Conservation (phyloP, 441 rosid species). For the Erysimum cheiri region DNA sequence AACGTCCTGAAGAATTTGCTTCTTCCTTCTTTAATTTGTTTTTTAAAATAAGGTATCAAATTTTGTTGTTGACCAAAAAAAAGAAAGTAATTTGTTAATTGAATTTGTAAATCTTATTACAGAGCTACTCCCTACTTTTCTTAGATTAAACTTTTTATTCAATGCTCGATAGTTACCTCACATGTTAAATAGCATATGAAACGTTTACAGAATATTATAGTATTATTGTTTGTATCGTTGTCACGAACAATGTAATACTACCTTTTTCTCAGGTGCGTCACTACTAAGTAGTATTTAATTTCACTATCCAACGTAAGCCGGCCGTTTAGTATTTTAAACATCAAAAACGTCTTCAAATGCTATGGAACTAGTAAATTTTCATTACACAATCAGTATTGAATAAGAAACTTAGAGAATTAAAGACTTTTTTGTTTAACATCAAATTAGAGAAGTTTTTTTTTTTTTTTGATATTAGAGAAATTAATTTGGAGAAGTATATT, state of each 20-base stretch:
- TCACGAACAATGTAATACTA: slow-evolving; percentile 1
- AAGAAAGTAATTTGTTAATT: background rate
- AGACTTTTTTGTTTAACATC: no score
- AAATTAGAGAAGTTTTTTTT: no score
- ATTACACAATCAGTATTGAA: no score
- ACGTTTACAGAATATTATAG: no score
- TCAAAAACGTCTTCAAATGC: background rate
- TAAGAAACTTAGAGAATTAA: no score
- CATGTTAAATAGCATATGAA: slow-evolving; percentile 7
- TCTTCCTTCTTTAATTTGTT: background rate
- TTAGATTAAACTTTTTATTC: slow-evolving; percentile 21
- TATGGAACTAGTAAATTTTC: no score
- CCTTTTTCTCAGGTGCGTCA: background rate
- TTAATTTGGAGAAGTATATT: background rate
- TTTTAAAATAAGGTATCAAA: background rate
- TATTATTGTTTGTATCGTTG: background rate
- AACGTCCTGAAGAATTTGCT: background rate
- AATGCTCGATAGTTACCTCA: slow-evolving; percentile 22
- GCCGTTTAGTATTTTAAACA: background rate
- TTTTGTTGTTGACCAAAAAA: background rate
- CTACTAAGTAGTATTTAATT: no score
- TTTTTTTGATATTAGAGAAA: no score
- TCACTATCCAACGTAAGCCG: no score
- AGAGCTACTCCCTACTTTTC: background rate
- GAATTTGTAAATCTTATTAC: background rate